Evolutionary conservation across 805 yeast genomes (phyloP).

Genomic region (Candida vartiovaarae): DNA sequence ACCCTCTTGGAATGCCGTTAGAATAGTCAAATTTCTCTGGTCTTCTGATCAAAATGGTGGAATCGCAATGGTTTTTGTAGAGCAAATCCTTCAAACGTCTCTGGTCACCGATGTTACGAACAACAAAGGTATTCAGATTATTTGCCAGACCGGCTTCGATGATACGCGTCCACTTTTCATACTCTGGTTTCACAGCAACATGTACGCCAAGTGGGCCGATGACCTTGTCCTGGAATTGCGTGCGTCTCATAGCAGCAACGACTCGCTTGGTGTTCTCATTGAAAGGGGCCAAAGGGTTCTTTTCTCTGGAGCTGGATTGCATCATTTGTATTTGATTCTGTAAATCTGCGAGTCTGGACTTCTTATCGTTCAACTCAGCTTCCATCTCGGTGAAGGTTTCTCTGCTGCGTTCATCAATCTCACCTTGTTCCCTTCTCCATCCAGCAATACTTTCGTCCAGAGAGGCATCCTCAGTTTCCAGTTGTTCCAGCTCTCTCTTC

Average conservation of each 20-base stretch:
- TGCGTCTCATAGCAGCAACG: constrained; percentile 16
- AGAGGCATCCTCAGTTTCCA: neutral
- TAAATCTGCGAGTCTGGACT: constrained; percentile 6
- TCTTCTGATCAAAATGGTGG: constrained; percentile 42
- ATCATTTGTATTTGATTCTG: neutral
- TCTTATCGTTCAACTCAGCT: constrained; percentile 3
- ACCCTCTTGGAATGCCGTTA: constrained; percentile 34
- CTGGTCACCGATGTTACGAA: constrained; percentile 56
- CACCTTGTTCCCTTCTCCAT: constrained; percentile 1
- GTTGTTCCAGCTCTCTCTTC: constrained; percentile 6
- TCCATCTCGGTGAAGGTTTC: constrained; percentile 3
- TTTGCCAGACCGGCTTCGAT: constrained; percentile 49
- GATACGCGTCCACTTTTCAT: constrained; percentile 48
- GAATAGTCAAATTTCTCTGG: constrained; percentile 52
- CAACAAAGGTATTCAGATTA: constrained; percentile 58
- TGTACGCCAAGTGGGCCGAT: constrained; percentile 75
- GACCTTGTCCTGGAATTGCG: constrained; percentile 43
- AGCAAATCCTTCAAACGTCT: constrained; percentile 30
- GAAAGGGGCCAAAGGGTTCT: constrained; percentile 11
- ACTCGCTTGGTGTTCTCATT: neutral
- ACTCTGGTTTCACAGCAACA: constrained; percentile 49
- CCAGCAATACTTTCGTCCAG: neutral
- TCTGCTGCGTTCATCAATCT: constrained; percentile 2
- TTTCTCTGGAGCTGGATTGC: neutral
- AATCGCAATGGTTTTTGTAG: constrained; percentile 25